Conservation (phyloP, 352 stramenopile species). For the Globisporangium cederbergense region DNA sequence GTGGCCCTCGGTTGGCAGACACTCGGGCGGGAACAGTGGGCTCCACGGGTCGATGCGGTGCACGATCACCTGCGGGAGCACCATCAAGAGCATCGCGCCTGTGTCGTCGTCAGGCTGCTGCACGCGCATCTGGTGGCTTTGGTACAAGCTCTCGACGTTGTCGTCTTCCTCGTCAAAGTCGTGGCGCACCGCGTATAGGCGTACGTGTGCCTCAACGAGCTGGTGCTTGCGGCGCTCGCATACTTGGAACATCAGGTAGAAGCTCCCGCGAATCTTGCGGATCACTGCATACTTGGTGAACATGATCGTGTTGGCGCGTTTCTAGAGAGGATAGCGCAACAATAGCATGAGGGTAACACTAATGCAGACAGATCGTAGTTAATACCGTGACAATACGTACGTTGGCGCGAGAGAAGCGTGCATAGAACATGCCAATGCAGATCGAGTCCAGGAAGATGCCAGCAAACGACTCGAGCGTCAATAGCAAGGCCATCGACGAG, state of each 20-base stretch:
- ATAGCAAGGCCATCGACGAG: slow-evolving; percentile 67
- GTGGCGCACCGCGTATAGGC: slow-evolving; percentile 79
- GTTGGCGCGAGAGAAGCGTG: slow-evolving; percentile 74
- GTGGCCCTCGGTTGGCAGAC: slow-evolving; percentile 39
- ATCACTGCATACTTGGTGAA: slow-evolving; percentile 85
- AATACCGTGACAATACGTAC: slow-evolving; percentile 29
- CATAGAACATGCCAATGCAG: slow-evolving; percentile 87
- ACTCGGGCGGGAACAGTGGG: slow-evolving; percentile 77
- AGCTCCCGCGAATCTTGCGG: slow-evolving; percentile 86
- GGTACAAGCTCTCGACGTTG: slow-evolving; percentile 54
- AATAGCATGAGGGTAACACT: background rate
- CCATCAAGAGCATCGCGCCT: slow-evolving; percentile 79
- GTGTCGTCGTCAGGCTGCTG: slow-evolving; percentile 85
- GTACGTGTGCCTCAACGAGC: slow-evolving; percentile 81
- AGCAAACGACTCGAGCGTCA: slow-evolving; percentile 83
- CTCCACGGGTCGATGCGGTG: slow-evolving; percentile 87
- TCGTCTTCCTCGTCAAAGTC: slow-evolving; percentile 54
- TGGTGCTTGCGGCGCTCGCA: slow-evolving; percentile 89
- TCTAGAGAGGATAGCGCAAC: slow-evolving; percentile 27
- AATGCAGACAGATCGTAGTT: background rate
- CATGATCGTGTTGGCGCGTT: slow-evolving; percentile 85
- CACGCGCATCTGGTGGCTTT: slow-evolving; percentile 86
- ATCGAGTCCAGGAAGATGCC: slow-evolving; percentile 86
- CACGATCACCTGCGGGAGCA: slow-evolving; percentile 75
- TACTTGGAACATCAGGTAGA: slow-evolving; percentile 91